phyloP scores from a whole-genome alignment of 805 yeast species.

The Schizosaccharomyces osmophilus region DNA sequence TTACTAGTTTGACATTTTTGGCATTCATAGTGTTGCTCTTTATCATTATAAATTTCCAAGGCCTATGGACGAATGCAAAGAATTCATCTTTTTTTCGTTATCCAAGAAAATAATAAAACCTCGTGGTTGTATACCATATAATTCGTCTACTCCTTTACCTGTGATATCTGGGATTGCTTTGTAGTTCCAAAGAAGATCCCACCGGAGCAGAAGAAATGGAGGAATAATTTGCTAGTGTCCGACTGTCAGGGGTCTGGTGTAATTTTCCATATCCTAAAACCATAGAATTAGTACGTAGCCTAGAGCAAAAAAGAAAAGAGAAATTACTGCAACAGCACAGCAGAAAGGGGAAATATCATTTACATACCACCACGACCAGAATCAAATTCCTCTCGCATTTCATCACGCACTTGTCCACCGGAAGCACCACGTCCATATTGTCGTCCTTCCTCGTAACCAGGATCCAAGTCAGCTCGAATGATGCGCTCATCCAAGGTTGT shows the following conservation, averaged over 20 bases:
- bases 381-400: constrained; percentile 22
- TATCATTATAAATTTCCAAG: too few relatives aligned
- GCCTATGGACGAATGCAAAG: background rate
- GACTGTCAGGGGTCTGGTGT: background rate
- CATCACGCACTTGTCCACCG: constrained; percentile 82
- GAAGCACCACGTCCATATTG: constrained; percentile 82
- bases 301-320: background rate
- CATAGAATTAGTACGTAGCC: background rate
- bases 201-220: background rate
- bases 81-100: background rate
- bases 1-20: too few relatives aligned
- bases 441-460: constrained; percentile 86
- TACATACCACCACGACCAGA: constrained; percentile 20
- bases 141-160: background rate
- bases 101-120: background rate
- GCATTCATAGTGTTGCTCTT: too few relatives aligned
- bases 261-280: background rate
- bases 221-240: background rate
- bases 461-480: constrained; percentile 75
- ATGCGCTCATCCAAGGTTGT: constrained; percentile 65
- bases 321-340: too few relatives aligned
- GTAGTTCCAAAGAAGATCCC: background rate
- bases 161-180: background rate
- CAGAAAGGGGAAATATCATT: too few relatives aligned
- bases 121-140: background rate